Evolutionary conservation across 2,329 filamentous ascomycete genomes (phyloP), one percentile per base, ranked within the genome.

Genomic region (Alternaria postmessia): DNA sequence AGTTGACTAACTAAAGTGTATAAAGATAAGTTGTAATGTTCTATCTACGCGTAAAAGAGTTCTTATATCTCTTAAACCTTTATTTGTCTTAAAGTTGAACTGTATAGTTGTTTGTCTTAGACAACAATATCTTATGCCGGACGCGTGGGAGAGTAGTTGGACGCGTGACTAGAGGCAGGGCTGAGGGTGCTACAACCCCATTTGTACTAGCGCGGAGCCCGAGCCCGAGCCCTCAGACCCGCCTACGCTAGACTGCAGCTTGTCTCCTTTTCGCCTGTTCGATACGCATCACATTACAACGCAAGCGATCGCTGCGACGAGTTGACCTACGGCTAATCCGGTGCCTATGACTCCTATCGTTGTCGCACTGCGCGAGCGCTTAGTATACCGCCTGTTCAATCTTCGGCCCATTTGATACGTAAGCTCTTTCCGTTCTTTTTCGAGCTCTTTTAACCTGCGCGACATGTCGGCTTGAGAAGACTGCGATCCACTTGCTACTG

Each of bases 261-360:
- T 28, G 8, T 22, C 18, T 30, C 26, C 18, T 30, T 30, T 22
- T 14, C 4, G n/a, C 44, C 4, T 11, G 11, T 14, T 7, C 28
- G n/a, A 47, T 12, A 8, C 18, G 4, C 16, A 12, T 55, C 43
- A 65, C 63, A 65, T 65, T 12, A 65, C 63, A 22, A 47, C 60
- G 49, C 63, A 65, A 11, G 63, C 61, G 8, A 63, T 32, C n/a
- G 63, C 61, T 26, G 61, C 63, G 36, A 61, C 51, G 36, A 65
- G 61, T 18, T 65, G 63, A 11, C 51, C 54, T 11, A 51, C 61
- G 16, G 63, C 63, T 38, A 63, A 34, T 14, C 57, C 54, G 9
- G 61, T 54, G 7, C 61, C 57, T 44, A 36, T 54, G 38, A 54
- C 32, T 38, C 59, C 51, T 34, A 61, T 48, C n/a, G n/a, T 48